Evolutionary conservation across 163 green algal genomes (phyloP).

Genomic region (Scenedesmus sp.): DNA sequence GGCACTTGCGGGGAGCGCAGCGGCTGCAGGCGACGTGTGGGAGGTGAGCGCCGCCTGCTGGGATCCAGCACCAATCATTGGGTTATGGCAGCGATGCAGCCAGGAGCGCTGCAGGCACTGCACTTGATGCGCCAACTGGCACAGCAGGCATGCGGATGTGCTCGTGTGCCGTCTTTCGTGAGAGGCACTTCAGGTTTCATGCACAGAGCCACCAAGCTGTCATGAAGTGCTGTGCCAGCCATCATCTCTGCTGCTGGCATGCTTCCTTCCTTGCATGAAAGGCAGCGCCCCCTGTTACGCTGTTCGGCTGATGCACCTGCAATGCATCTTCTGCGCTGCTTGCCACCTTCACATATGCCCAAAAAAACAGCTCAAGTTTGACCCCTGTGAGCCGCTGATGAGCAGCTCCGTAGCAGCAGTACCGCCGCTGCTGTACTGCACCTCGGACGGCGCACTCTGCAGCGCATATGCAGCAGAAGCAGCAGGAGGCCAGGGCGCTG

Average conservation of each 20-base stretch:
- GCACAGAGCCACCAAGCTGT: too few species aligned
- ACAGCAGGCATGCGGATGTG: too few species aligned
- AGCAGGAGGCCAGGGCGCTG: neutral
- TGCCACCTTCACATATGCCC: neutral
- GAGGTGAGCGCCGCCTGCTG: conserved; percentile 54
- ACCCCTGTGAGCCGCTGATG: conserved; percentile 10
- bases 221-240: too few species aligned
- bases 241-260: too few species aligned
- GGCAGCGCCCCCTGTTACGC: neutral
- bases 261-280: too few species aligned
- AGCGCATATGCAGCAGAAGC: neutral
- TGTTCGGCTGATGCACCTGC: neutral
- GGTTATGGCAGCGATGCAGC: neutral
- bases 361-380: conserved; percentile 45
- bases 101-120: too few species aligned
- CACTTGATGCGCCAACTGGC: too few species aligned
- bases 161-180: too few species aligned
- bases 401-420: conserved; percentile 34
- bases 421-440: conserved; percentile 63
- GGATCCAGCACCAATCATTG: too few species aligned
- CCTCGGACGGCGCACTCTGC: conserved; percentile 57
- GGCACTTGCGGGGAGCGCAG: neutral
- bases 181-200: too few species aligned
- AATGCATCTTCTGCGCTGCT: neutral
- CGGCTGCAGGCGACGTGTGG: conserved; percentile 59